Evolutionary conservation across 1,139 yeast species (phyloP).

Genomic region (Zhuliangozyma blackwelliae): DNA sequence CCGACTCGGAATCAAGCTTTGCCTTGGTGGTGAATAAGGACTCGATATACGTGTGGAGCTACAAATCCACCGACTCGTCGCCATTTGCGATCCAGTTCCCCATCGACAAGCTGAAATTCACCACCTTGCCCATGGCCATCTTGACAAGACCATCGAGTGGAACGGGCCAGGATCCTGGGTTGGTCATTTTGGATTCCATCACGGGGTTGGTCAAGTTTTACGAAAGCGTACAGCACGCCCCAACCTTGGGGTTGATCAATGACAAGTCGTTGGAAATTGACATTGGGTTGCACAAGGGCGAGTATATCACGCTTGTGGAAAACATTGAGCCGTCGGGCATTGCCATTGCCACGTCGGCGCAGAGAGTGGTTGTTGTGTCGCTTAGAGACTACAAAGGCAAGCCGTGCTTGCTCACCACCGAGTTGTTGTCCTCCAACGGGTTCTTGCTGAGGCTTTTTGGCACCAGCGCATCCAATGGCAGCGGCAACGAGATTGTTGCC

Average conservation of each 20-base stretch:
- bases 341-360: constrained; percentile 65
- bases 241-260: constrained; percentile 59
- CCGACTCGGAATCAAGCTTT: constrained; percentile 52
- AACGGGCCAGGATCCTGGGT: constrained; percentile 58
- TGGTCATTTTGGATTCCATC: constrained; percentile 53
- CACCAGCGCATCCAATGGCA: constrained; percentile 9
- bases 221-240: constrained; percentile 65
- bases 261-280: constrained; percentile 35
- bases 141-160: constrained; percentile 66
- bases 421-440: constrained; percentile 24
- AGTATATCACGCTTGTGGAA: constrained; percentile 53
- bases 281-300: constrained; percentile 41
- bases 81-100: constrained; percentile 57
- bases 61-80: constrained; percentile 52
- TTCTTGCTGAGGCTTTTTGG: constrained; percentile 26
- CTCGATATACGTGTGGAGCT: constrained; percentile 67
- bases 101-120: constrained; percentile 12
- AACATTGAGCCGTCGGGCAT: constrained; percentile 76
- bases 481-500: constrained; percentile 50
- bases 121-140: constrained; percentile 49
- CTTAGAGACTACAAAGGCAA: constrained; percentile 69
- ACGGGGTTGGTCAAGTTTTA: constrained; percentile 58
- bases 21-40: constrained; percentile 51
- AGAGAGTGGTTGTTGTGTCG: constrained; percentile 59
- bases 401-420: constrained; percentile 40